phyloP scores from a whole-genome alignment of 139 green algal genomes.

The Eudorina sp. region DNA sequence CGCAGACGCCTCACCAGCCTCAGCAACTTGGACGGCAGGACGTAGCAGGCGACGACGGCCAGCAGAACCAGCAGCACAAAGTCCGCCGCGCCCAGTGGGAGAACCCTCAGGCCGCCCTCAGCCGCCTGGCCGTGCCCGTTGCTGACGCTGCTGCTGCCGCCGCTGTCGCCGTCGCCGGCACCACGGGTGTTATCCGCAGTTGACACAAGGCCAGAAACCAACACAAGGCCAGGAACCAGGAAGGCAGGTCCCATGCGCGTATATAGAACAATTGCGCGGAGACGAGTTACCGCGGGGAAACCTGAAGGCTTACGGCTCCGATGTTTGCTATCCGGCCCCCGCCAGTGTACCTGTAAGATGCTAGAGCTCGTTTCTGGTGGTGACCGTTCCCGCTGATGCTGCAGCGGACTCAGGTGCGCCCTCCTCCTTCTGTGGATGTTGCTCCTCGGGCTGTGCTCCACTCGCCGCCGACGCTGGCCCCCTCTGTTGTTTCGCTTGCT shows the following conservation, averaged over 20 bases:
- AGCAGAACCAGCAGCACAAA: constrained; percentile 55
- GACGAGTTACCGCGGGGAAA: too few relatives aligned
- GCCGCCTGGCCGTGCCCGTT: background rate
- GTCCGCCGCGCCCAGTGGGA: constrained; percentile 34
- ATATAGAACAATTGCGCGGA: too few relatives aligned
- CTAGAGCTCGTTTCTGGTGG: constrained; percentile 11
- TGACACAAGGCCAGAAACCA: too few relatives aligned
- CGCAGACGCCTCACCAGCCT: constrained; percentile 21
- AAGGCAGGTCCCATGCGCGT: background rate
- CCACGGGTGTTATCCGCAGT: too few relatives aligned
- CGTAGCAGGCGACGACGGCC: constrained; percentile 20
- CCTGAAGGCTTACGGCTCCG: too few relatives aligned
- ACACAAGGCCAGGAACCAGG: background rate
- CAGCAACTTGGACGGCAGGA: constrained; percentile 36
- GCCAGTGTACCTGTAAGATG: too few relatives aligned
- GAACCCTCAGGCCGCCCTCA: constrained; percentile 20
- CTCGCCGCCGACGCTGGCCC: background rate
- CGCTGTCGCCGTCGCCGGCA: background rate
- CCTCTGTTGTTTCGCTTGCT: background rate
- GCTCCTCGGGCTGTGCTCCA: background rate
- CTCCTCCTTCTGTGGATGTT: background rate
- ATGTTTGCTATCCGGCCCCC: too few relatives aligned
- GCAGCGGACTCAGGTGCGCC: too few relatives aligned
- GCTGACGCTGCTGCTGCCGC: background rate
- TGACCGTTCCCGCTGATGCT: too few relatives aligned